Percentiles rank a stretch among this genome's conserved stretches.
These are phyloP conservation scores for Adansonia grandidieri DNA, from an alignment of 441 rosid genomes.

Conservation along the genomic window DNA sequence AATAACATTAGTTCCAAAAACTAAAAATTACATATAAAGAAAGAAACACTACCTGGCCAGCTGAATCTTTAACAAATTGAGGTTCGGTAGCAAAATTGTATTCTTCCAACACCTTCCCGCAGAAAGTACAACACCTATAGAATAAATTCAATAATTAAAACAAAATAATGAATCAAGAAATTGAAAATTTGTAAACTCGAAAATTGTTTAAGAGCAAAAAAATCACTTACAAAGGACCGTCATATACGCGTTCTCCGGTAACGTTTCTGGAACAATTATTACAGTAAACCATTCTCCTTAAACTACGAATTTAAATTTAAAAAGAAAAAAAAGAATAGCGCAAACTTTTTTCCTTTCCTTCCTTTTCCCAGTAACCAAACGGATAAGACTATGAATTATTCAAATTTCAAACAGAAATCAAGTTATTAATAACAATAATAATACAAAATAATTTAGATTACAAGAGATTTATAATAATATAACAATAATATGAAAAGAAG, in stretches of 20 bases:
- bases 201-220: neutral
- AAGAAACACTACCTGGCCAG: slow-evolving; percentile 47
- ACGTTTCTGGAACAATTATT: slow-evolving; percentile 23
- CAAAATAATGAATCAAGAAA: neutral
- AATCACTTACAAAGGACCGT: slow-evolving; percentile 17
- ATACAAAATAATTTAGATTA: neutral
- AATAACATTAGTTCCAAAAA: neutral
- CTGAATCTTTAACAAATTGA: slow-evolving; percentile 48
- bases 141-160: neutral
- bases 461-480: neutral
- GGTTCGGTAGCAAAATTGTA: slow-evolving; percentile 49
- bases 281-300: slow-evolving; percentile 23
- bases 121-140: slow-evolving; percentile 48
- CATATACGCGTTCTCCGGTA: slow-evolving; percentile 22
- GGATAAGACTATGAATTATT: neutral
- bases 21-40: neutral
- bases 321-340: neutral
- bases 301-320: neutral
- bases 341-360: neutral
- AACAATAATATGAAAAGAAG: neutral
- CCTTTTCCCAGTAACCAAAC: slow-evolving; percentile 9
- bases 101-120: slow-evolving; percentile 56
- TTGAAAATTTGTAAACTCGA: neutral
- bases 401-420: neutral
- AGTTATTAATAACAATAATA: neutral